phyloP scores from a whole-genome alignment of 106 monocot genomes.

The Vanilla planifolia region DNA sequence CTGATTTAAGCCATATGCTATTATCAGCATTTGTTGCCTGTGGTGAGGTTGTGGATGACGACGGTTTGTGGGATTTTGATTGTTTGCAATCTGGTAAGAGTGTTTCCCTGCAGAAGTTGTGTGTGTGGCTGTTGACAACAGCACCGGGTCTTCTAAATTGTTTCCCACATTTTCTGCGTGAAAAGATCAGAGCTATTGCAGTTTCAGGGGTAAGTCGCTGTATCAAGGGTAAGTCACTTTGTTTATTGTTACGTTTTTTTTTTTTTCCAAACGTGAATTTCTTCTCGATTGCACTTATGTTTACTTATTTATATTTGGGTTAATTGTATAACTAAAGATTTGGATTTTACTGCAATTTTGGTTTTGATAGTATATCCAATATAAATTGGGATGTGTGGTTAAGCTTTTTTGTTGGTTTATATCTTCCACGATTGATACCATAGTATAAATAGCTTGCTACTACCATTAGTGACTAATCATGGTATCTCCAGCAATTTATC shows the following conservation, averaged over 20 bases:
- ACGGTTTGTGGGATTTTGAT: constrained; percentile 22
- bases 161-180: constrained; percentile 41
- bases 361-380: no score
- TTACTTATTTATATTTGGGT: background rate
- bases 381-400: no score
- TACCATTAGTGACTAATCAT: no score
- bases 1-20: constrained; percentile 59
- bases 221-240: background rate
- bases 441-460: no score
- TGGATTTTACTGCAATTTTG: no score
- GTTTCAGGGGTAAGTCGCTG: constrained; percentile 31
- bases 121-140: constrained; percentile 49
- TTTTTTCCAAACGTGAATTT: background rate
- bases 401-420: no score
- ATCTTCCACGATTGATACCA: no score
- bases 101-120: constrained; percentile 53
- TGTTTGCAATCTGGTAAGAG: constrained; percentile 23
- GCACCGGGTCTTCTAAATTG: constrained; percentile 53
- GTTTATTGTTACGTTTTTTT: no score
- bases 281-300: background rate
- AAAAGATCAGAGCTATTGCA: constrained; percentile 33
- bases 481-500: no score
- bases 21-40: constrained; percentile 44
- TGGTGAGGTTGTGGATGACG: constrained; percentile 35
- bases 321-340: no score